These are phyloP conservation scores for Termitomyces bulborhizus DNA, from an alignment of 768 basidiomycete species.

Conservation along the genomic window DNA sequence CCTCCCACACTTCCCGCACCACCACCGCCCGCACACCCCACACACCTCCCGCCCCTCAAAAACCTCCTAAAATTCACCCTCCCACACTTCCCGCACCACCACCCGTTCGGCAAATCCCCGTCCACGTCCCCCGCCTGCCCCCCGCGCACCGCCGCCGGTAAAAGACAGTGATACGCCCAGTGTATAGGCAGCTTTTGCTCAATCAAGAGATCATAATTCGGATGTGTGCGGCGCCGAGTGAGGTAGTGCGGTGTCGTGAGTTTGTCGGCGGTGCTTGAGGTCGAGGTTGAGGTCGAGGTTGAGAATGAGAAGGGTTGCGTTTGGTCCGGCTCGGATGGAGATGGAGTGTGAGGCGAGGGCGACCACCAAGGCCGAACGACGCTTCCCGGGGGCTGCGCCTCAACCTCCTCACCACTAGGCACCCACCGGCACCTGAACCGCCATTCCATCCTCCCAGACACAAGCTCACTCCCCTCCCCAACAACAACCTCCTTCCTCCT, in stretches of 20 bases:
- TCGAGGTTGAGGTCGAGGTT: not conserved
- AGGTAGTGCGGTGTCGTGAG: conserved; percentile 14
- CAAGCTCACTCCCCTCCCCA: not conserved
- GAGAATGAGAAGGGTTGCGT: not conserved
- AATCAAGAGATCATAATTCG: conserved; percentile 9
- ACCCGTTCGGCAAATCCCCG: conserved; percentile 36
- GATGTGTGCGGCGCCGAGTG: conserved; percentile 13
- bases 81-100: conserved; percentile 44
- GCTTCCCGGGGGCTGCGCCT: not conserved
- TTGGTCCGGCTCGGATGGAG: not conserved
- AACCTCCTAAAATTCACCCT: conserved; percentile 39
- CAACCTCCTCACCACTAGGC: conserved; percentile 39
- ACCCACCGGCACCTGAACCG: conserved; percentile 40
- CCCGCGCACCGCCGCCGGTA: conserved; percentile 21
- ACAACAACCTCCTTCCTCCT: not conserved
- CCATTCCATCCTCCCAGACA: conserved; percentile 36
- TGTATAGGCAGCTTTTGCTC: not conserved
- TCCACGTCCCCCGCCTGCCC: conserved; percentile 21
- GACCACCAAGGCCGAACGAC: conserved; percentile 22
- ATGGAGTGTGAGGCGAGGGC: not conserved
- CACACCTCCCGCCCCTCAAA: conserved; percentile 43
- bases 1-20: conserved; percentile 40
- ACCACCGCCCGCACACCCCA: conserved; percentile 31
- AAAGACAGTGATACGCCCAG: conserved; percentile 5
- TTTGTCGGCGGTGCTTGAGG: not conserved